These are phyloP conservation scores for Myxozyma neotropica DNA, from an alignment of 805 yeast species.

Conservation along the genomic window DNA sequence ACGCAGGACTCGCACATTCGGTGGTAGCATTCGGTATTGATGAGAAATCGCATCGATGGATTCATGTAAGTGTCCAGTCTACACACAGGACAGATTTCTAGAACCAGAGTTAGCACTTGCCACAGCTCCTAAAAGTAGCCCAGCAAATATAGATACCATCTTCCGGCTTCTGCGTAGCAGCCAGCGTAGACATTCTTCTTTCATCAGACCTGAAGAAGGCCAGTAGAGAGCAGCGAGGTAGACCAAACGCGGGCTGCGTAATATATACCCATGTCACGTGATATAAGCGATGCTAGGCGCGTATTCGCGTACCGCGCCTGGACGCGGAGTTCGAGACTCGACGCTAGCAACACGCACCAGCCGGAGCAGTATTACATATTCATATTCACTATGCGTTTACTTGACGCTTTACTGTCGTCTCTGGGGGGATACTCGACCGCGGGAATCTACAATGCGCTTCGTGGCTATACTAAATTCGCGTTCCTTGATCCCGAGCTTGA, in stretches of 20 bases:
- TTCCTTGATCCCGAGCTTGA: constrained; percentile 46
- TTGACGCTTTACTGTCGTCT: constrained; percentile 16
- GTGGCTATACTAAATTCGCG: constrained; percentile 20
- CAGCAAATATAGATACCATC: constrained; percentile 4
- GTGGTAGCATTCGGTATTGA: constrained; percentile 97
- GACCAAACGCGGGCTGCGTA: too few relatives aligned
- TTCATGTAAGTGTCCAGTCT: constrained; percentile 91
- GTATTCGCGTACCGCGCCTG: not conserved
- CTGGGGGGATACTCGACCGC: constrained; percentile 18
- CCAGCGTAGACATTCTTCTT: constrained; percentile 1
- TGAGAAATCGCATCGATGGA: constrained; percentile 87
- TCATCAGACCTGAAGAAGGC: too few relatives aligned
- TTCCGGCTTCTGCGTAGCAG: constrained; percentile 6
- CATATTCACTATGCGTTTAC: not conserved
- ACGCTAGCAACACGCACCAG: not conserved
- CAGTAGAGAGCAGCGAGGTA: too few relatives aligned
- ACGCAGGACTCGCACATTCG: constrained; percentile 96
- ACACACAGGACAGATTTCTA: constrained; percentile 95
- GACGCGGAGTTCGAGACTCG: too few relatives aligned
- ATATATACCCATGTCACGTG: too few relatives aligned
- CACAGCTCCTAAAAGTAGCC: not conserved
- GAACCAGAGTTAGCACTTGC: not conserved
- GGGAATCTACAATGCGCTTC: constrained; percentile 20
- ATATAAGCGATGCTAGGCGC: not conserved
- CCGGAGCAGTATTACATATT: too few relatives aligned